Conservation (phyloP, 2,329 filamentous ascomycete genomes). For the Nemania sp. region DNA sequence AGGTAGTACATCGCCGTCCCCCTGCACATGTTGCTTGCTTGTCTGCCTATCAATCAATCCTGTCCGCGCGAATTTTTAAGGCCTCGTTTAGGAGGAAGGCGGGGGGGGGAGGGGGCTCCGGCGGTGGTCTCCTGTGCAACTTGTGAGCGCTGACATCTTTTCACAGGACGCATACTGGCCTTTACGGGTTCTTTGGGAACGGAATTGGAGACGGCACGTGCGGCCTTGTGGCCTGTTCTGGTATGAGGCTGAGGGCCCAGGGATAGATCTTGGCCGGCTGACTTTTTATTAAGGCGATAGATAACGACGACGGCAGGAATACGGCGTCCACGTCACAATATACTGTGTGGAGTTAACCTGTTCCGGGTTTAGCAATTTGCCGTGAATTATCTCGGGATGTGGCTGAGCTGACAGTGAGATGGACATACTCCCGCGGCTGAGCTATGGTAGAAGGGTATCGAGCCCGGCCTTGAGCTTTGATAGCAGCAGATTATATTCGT, state of each 20-base stretch:
- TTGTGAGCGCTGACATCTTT: not conserved
- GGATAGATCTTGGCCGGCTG: not conserved
- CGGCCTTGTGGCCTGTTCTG: not conserved
- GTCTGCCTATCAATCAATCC: too few relatives aligned
- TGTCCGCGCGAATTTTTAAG: too few relatives aligned
- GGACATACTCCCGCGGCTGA: not conserved
- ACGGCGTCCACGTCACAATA: not conserved
- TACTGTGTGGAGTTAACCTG: not conserved
- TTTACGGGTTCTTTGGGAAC: not conserved
- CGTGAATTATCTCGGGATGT: not conserved
- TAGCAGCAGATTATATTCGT: not conserved
- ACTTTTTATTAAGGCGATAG: not conserved
- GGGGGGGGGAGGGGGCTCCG: too few relatives aligned
- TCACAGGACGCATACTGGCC: not conserved
- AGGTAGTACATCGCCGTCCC: conserved; percentile 5
- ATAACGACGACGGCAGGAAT: not conserved
- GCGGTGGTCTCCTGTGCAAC: not conserved
- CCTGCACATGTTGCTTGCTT: conserved; percentile 3
- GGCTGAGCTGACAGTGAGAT: not conserved
- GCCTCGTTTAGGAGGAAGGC: too few relatives aligned
- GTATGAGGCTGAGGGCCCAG: not conserved
- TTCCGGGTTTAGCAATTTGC: not conserved
- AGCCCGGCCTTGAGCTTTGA: not conserved
- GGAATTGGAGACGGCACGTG: not conserved
- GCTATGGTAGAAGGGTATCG: not conserved